Base-by-base conservation (phyloP, 305 asterid genomes). In the Fraxinus dipetala region DNA sequence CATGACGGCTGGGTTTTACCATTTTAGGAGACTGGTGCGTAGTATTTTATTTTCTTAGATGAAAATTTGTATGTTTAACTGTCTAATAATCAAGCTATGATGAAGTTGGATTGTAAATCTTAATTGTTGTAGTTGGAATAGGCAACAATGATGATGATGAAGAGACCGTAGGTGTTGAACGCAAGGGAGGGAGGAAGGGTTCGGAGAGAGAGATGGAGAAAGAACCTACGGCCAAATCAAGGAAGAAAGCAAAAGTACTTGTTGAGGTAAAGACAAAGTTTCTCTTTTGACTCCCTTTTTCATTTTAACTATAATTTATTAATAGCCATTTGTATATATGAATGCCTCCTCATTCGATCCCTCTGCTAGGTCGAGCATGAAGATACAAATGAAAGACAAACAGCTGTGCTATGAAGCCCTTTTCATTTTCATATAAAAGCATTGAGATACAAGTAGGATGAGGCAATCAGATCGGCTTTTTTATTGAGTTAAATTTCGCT, bases 311-410 rank as follows among this genome's bases (percentile, higher is more conserved):
- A 31, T 40, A 1, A 30, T 79, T 54, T 77, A 32, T 43, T 24
- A 35, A 40, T 48, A 24, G n/a, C 18, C 26, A 10, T 77, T 4
- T 65, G 72, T 35, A 11, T 40, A 24, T n/a, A n/a, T 54, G 72
- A 74, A 73, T 79, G 38, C 32, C 35, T 4, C 28, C 35, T 6
- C 48, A 5, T 78, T 11, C 81, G n/a, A 65, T 84, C 34, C 69
- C 5, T 84, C 34, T 86, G 51, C 67, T 83, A 95, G 98, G 96
- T 95, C 73, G 98, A 95, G 86, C 91, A 85, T 40, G 97, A 95
- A 82, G 93, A 76, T 75, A 78, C 86, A 13, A 35, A 56, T 59
- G 93, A 89, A 85, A 87, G 98, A 84, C 94, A 75, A 82, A 89
- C 83, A 26, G 76, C 79, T 48, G 85, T 92, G 78, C 90, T 78